Conservation (phyloP, 805 yeast species). For the Wickerhamomyces ciferrii region DNA sequence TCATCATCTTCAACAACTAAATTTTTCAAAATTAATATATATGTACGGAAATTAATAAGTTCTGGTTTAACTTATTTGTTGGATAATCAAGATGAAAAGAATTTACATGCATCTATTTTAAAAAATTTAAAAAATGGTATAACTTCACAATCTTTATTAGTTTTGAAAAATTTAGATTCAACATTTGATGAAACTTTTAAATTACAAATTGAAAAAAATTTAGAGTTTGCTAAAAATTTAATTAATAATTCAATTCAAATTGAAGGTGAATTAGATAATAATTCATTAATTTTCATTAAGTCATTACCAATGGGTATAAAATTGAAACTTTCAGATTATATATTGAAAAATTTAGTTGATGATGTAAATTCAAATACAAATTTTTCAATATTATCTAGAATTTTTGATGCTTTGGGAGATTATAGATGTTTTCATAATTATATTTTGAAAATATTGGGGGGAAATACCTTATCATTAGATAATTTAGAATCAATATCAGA, state of each 20-base stretch:
- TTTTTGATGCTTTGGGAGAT: neutral
- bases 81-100: slow-evolving; percentile 43
- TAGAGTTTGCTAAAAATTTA: neutral
- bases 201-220: slow-evolving; percentile 13
- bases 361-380: neutral
- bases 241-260: neutral
- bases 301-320: slow-evolving; percentile 15
- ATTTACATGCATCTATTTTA: slow-evolving; percentile 49
- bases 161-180: slow-evolving; percentile 43
- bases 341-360: neutral
- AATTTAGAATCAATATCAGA: neutral
- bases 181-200: slow-evolving; percentile 24
- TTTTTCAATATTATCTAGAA: neutral
- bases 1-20: slow-evolving; percentile 36
- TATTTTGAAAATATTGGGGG: neutral
- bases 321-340: slow-evolving; percentile 25
- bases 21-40: slow-evolving; percentile 45
- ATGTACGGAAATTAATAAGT: slow-evolving; percentile 76
- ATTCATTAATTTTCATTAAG: neutral
- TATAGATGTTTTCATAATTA: neutral
- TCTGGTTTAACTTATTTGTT: slow-evolving; percentile 73
- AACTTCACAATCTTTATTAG: slow-evolving; percentile 51
- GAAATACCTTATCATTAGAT: neutral
- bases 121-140: slow-evolving; percentile 51
- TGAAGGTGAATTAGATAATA: neutral